phyloP scores from a whole-genome alignment of 1,284 basidiomycete genomes.

The Fomes fomentarius region DNA sequence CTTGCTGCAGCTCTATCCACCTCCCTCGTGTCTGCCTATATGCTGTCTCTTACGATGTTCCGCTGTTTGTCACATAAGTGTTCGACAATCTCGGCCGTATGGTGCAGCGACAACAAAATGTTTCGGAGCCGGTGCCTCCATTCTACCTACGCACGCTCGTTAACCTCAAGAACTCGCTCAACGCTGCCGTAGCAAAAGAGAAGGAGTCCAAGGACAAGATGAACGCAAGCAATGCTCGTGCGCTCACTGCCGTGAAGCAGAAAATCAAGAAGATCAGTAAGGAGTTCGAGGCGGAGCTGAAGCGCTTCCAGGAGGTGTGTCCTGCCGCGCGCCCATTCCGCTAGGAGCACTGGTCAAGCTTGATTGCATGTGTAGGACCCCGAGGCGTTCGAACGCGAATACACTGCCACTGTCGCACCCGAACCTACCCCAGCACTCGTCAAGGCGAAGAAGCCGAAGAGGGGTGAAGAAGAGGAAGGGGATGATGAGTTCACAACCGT shows the following conservation, averaged over 20 bases:
- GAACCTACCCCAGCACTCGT: conserved; percentile 45
- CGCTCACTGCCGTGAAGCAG: conserved; percentile 96
- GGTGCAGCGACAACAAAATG: conserved; percentile 87
- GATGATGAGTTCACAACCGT: conserved; percentile 86
- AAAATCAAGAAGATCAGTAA: conserved; percentile 92
- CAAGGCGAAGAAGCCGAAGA: conserved; percentile 48
- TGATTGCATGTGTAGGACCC: conserved; percentile 64
- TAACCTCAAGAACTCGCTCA: conserved; percentile 80
- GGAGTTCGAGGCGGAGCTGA: conserved; percentile 86
- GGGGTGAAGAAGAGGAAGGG: conserved; percentile 35
- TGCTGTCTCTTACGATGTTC: conserved; percentile 1
- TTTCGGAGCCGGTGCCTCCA: conserved; percentile 86
- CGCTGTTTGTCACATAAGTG: conserved; percentile 61
- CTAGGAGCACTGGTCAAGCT: background rate
- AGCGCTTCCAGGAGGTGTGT: conserved; percentile 78
- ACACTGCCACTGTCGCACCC: conserved; percentile 55
- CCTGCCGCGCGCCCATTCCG: background rate
- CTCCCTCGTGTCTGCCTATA: background rate
- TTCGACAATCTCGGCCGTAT: conserved; percentile 95
- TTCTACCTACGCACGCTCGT: conserved; percentile 84
- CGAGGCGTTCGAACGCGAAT: conserved; percentile 85
- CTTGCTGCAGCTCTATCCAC: conserved; percentile 7
- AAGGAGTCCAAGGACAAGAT: conserved; percentile 96
- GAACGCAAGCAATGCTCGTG: conserved; percentile 94
- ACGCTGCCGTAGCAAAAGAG: conserved; percentile 78